Evolutionary conservation across 2,329 filamentous ascomycete genomes (phyloP).

Genomic region (Fusarium euwallaceae): DNA sequence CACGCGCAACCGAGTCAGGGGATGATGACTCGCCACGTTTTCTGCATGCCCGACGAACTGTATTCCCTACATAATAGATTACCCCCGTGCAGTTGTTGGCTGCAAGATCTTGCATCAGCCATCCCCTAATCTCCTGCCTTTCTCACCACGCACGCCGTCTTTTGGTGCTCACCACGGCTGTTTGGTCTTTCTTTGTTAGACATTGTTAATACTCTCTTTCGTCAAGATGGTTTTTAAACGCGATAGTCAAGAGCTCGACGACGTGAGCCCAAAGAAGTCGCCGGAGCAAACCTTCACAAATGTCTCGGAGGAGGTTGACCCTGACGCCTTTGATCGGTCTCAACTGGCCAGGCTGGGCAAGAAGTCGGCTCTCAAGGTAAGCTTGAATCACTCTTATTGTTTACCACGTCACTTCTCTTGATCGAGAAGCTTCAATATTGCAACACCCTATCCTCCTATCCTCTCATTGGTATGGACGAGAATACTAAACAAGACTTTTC

Average conservation of each 20-base stretch:
- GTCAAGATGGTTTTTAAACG: constrained; percentile 2
- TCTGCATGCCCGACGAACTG: background rate
- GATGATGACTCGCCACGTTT: constrained; percentile 2
- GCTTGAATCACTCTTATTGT: background rate
- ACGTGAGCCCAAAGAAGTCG: constrained; percentile 31
- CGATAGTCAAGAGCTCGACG: constrained; percentile 11
- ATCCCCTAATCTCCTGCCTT: constrained; percentile 5
- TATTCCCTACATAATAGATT: constrained; percentile 12
- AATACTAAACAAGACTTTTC: background rate
- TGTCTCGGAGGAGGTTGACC: constrained; percentile 17
- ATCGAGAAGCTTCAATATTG: background rate
- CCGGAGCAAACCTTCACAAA: constrained; percentile 15
- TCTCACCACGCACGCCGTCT: background rate
- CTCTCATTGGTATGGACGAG: background rate
- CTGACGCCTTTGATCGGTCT: constrained; percentile 39
- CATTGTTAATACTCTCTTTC: background rate
- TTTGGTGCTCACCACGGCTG: background rate
- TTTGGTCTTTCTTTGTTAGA: background rate
- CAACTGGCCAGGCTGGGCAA: constrained; percentile 42
- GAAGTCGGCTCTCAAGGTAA: constrained; percentile 41
- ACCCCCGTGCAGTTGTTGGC: background rate
- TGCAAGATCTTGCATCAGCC: constrained; percentile 10
- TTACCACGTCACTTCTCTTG: background rate
- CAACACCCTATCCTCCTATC: background rate
- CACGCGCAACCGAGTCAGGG: background rate